These are phyloP conservation scores for Peribolospora kevripleyi DNA, from an alignment of 768 basidiomycete genomes.

Conservation along the genomic window DNA sequence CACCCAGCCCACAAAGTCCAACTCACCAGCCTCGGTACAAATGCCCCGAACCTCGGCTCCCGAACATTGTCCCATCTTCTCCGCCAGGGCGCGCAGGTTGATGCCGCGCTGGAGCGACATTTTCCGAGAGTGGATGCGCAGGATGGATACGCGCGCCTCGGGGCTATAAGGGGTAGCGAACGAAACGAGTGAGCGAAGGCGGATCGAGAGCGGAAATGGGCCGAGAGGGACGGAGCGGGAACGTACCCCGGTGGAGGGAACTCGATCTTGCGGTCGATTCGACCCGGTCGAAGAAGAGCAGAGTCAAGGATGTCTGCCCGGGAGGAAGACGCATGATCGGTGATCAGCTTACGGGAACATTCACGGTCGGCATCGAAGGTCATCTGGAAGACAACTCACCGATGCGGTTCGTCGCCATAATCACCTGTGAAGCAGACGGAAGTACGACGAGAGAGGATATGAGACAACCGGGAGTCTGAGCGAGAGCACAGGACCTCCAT, in stretches of 20 bases:
- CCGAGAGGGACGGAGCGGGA: neutral
- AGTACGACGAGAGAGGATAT: neutral
- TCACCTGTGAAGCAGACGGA: conserved; percentile 24
- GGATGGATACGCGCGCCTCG: conserved; percentile 86
- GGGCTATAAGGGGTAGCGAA: conserved; percentile 23
- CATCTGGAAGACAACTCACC: conserved; percentile 20
- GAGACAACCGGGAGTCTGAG: neutral
- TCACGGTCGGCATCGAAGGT: neutral
- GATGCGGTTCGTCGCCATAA: conserved; percentile 96
- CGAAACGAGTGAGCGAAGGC: neutral
- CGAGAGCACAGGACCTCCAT: neutral
- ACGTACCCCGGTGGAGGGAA: conserved; percentile 69
- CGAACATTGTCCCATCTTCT: conserved; percentile 98
- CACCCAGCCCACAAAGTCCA: neutral
- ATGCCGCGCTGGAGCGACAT: conserved; percentile 97
- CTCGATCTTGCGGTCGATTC: conserved; percentile 93
- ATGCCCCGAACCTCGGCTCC: conserved; percentile 95
- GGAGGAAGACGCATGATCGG: neutral
- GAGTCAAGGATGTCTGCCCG: conserved; percentile 68
- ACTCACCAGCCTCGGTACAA: conserved; percentile 78
- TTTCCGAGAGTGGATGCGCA: conserved; percentile 90
- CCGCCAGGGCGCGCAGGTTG: conserved; percentile 79
- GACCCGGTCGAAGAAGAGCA: conserved; percentile 73
- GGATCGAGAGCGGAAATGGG: neutral
- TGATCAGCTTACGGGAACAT: neutral